These are phyloP conservation scores for Corymbia calophylla DNA, from an alignment of 441 rosid species.

Conservation along the genomic window DNA sequence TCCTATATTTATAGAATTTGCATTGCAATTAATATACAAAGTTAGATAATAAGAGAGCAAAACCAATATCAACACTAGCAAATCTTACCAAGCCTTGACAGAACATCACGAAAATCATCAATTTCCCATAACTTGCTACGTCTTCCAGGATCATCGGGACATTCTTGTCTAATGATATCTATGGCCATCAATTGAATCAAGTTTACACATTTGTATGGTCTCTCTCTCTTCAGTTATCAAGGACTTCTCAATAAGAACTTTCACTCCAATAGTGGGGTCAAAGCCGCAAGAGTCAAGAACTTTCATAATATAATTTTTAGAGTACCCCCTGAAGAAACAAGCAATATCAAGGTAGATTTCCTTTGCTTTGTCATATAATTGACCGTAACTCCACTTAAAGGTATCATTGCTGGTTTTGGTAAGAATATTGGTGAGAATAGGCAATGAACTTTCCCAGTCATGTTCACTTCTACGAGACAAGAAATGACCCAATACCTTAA, in stretches of 20 bases:
- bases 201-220: fast-evolving
- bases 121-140: neutral
- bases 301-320: no score
- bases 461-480: neutral
- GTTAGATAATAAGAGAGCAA: no score
- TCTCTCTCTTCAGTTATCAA: fast-evolving
- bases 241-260: neutral
- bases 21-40: neutral
- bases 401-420: neutral
- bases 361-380: no score
- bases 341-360: neutral
- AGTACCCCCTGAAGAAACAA: fast-evolving
- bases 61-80: no score
- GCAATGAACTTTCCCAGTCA: neutral
- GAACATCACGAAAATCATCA: neutral
- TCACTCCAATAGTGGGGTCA: fast-evolving
- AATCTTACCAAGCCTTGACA: neutral
- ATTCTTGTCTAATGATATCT: neutral
- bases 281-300: fast-evolving
- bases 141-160: neutral
- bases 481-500: neutral
- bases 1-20: neutral
- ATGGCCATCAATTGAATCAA: neutral
- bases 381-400: neutral
- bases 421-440: neutral